Conservation (phyloP, 1,139 yeast species). For the Ashbya aceris region DNA sequence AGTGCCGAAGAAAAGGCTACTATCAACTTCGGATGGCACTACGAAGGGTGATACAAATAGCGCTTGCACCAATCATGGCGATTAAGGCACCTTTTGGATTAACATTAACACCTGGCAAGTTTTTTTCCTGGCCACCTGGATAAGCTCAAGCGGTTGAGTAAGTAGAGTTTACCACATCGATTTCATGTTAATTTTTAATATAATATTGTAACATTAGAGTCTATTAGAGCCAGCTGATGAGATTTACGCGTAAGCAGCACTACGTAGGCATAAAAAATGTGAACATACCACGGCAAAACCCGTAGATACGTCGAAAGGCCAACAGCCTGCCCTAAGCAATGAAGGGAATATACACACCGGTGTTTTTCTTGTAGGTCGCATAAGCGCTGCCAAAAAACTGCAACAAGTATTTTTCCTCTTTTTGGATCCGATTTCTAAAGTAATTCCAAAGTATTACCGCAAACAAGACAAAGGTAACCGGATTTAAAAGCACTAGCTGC, state of each 20-base stretch:
- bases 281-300: no score
- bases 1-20: conserved; percentile 21
- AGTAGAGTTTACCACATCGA: no score
- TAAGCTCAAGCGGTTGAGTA: no score
- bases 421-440: conserved; percentile 54
- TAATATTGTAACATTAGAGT: no score
- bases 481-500: conserved; percentile 61
- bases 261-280: not conserved
- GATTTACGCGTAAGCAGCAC: no score
- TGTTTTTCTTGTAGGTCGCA: conserved; percentile 38
- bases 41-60: no score
- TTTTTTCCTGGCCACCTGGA: no score
- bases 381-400: conserved; percentile 66
- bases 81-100: no score
- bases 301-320: not conserved
- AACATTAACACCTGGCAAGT: no score
- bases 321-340: conserved; percentile 26
- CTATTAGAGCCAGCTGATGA: no score
- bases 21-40: not conserved
- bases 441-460: conserved; percentile 49
- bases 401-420: conserved; percentile 58
- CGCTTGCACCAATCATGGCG: no score
- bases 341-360: conserved; percentile 59
- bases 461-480: conserved; percentile 43
- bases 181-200: no score